These are phyloP conservation scores for Chaetomiaceae sp. DNA, from an alignment of 2,329 filamentous ascomycete genomes.

Conservation along the genomic window DNA sequence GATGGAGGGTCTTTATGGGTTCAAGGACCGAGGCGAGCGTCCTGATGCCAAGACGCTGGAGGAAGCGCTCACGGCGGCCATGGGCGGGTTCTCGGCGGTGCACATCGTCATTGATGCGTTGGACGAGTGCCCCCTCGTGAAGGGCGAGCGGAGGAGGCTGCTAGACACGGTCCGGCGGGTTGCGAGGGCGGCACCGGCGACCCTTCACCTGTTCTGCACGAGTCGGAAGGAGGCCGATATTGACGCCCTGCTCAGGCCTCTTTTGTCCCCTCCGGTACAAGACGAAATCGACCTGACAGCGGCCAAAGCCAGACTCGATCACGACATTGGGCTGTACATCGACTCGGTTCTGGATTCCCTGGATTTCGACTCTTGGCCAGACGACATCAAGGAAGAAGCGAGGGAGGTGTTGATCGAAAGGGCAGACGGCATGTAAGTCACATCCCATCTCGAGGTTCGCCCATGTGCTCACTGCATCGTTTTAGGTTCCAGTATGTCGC, in stretches of 20 bases:
- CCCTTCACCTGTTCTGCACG: background rate
- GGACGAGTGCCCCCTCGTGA: background rate
- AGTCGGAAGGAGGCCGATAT: background rate
- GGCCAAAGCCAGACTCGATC: too few species aligned
- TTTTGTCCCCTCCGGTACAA: background rate
- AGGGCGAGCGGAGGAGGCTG: background rate
- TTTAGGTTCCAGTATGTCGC: constrained; percentile 3
- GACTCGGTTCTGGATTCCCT: background rate
- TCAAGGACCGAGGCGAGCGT: background rate
- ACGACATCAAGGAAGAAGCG: background rate
- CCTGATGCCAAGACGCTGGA: background rate
- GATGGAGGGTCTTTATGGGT: background rate
- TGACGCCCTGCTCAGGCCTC: background rate
- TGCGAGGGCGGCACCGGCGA: background rate
- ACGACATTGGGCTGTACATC: background rate
- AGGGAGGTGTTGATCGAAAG: background rate
- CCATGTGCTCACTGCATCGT: too few species aligned
- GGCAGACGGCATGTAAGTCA: constrained; percentile 1
- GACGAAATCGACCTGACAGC: background rate
- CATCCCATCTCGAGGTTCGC: too few species aligned
- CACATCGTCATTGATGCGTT: constrained; percentile 1
- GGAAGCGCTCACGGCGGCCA: background rate
- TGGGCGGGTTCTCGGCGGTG: background rate
- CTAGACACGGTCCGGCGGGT: background rate
- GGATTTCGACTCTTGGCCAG: background rate